Conservation (phyloP, 2,329 filamentous ascomycete genomes). For the Didymella sp. region DNA sequence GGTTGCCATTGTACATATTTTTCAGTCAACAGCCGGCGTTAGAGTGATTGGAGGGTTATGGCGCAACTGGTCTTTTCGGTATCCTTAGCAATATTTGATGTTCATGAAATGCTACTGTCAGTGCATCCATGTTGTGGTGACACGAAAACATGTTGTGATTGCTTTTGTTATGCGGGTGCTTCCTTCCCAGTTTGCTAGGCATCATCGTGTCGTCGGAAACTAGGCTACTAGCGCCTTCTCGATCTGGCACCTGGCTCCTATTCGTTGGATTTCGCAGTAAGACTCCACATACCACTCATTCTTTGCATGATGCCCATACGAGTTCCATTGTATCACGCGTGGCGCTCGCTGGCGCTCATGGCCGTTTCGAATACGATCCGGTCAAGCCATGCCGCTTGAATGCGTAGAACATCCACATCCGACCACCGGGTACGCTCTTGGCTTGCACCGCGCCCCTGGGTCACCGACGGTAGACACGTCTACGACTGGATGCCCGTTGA, state of each 20-base stretch:
- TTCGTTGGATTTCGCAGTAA: conserved; percentile 13
- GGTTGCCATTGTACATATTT: conserved; percentile 10
- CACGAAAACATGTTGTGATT: conserved; percentile 1
- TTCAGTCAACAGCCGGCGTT: not conserved
- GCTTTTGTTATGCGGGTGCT: conserved; percentile 17
- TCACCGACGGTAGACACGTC: not conserved
- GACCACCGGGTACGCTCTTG: not conserved
- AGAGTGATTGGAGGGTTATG: not conserved
- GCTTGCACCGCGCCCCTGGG: conserved; percentile 9
- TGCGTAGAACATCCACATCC: conserved; percentile 4
- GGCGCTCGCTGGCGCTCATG: conserved; percentile 2
- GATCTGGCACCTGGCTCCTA: conserved; percentile 14
- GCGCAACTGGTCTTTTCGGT: not conserved
- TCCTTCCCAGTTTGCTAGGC: conserved; percentile 2
- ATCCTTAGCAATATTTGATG: conserved; percentile 1
- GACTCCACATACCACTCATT: conserved; percentile 5
- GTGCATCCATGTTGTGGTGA: not conserved
- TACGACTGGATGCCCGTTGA: not conserved
- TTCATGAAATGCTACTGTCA: not conserved
- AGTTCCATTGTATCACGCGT: not conserved
- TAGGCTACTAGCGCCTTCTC: conserved; percentile 5
- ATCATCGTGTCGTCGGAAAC: conserved; percentile 1
- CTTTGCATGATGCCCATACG: not conserved
- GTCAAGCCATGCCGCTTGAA: not conserved
- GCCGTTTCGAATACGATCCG: conserved; percentile 1